A percentile compares a stretch with the other conserved stretches of the same genome.
Evolutionary conservation across 2,329 filamentous ascomycete species (phyloP).

Genomic region (Venturiaceae sp.): DNA sequence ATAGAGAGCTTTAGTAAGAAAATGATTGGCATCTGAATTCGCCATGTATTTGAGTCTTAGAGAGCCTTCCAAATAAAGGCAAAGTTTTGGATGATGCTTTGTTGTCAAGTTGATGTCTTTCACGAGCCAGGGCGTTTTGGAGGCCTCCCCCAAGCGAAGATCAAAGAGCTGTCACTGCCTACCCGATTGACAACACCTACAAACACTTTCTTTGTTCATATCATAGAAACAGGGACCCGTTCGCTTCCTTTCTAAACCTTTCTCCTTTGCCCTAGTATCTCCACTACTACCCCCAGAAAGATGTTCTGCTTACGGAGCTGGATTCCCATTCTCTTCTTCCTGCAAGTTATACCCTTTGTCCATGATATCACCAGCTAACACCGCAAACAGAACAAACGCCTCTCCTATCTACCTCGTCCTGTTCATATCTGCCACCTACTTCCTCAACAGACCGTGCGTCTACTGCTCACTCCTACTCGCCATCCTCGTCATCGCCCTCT

Average conservation of each 20-base stretch:
- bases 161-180: neutral
- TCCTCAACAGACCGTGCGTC: slow-evolving; percentile 91
- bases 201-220: neutral
- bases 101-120: neutral
- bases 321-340: slow-evolving; percentile 39
- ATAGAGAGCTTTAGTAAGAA: no score
- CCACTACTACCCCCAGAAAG: neutral
- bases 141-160: neutral
- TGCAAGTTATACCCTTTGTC: slow-evolving; percentile 29
- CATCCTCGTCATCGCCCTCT: slow-evolving; percentile 91
- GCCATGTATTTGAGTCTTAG: no score
- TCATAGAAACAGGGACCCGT: neutral
- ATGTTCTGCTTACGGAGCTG: slow-evolving; percentile 61
- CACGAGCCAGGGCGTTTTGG: neutral
- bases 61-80: no score
- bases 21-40: no score
- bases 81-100: neutral
- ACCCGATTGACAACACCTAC: neutral
- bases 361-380: neutral
- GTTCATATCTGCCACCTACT: slow-evolving; percentile 77
- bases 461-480: slow-evolving; percentile 96
- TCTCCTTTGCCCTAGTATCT: no score
- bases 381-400: slow-evolving; percentile 30
- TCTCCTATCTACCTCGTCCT: slow-evolving; percentile 40
- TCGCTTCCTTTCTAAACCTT: neutral